A percentile compares a stretch with the other conserved stretches of the same genome.
Conservation (phyloP, 73 alveolate species). For the Tetrahymena borealis region DNA sequence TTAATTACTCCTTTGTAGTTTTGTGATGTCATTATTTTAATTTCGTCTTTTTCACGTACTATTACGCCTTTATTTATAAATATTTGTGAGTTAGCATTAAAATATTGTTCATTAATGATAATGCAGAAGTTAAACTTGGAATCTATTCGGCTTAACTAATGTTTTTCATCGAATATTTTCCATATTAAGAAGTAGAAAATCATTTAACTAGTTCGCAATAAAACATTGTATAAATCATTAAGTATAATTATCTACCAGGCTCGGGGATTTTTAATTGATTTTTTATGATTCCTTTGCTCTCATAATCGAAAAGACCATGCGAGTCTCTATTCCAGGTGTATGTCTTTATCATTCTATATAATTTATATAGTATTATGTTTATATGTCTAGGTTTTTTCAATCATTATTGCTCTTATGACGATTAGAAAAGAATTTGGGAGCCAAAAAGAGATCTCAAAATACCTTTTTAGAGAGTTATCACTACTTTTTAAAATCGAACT, state of each 20-base stretch:
- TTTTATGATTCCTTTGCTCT: conserved; percentile 49
- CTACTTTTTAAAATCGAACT: no score
- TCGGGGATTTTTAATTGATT: conserved; percentile 32
- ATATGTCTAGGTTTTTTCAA: no score
- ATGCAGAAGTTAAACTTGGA: background rate
- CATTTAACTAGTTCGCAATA: no score
- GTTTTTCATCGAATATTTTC: background rate
- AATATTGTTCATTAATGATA: no score
- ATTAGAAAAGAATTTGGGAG: no score
- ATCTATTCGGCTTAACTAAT: background rate
- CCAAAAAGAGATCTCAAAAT: no score
- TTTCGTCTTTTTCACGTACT: background rate
- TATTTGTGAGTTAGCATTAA: background rate
- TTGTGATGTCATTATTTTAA: background rate
- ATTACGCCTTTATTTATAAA: background rate
- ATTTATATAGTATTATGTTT: background rate
- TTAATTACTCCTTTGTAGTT: background rate
- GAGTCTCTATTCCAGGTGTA: conserved; percentile 70
- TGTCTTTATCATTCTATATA: conserved; percentile 18
- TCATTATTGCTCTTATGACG: no score
- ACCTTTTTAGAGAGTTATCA: no score
- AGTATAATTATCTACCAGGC: conserved; percentile 10
- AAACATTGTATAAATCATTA: no score
- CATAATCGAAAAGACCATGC: conserved; percentile 78
- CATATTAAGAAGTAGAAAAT: background rate